Percentiles rank a stretch among this genome's conserved stretches.
phyloP scores from a whole-genome alignment of 495 filamentous ascomycete species.

The Neurospora tetraspora region DNA sequence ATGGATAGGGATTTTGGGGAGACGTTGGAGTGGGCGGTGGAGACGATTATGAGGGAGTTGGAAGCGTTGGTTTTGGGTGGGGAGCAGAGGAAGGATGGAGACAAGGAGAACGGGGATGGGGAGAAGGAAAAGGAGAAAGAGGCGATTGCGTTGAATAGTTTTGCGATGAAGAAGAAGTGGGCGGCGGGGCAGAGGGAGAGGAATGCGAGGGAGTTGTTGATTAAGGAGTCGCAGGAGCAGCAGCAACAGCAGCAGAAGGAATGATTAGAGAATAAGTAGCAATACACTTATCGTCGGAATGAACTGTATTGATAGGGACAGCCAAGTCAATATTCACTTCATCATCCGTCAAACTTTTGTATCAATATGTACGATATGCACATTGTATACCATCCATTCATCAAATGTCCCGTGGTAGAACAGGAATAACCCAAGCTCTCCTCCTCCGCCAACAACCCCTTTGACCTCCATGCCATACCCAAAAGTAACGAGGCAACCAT shows the following conservation, averaged over 20 bases:
- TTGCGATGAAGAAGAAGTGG: background rate
- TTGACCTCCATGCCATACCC: background rate
- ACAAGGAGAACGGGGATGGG: background rate
- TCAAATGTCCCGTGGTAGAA: background rate
- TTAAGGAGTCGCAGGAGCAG: background rate
- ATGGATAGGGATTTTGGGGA: constrained; percentile 40
- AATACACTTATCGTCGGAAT: background rate
- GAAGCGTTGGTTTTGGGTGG: constrained; percentile 12
- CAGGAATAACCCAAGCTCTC: background rate
- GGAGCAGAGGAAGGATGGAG: background rate
- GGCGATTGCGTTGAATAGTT: background rate
- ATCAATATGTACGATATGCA: background rate
- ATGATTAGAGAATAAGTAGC: background rate
- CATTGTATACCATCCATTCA: background rate
- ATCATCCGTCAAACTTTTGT: background rate
- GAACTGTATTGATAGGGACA: background rate
- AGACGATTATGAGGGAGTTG: constrained; percentile 33
- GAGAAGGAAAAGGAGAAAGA: background rate
- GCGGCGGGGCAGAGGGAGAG: background rate
- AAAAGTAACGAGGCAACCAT: background rate
- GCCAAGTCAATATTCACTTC: background rate
- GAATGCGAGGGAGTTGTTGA: background rate
- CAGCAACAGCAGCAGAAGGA: background rate
- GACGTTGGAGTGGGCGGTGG: constrained; percentile 46
- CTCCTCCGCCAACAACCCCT: background rate